Conservation (phyloP, 176 grass and related monocot species). For the Paspalum vaginatum region DNA sequence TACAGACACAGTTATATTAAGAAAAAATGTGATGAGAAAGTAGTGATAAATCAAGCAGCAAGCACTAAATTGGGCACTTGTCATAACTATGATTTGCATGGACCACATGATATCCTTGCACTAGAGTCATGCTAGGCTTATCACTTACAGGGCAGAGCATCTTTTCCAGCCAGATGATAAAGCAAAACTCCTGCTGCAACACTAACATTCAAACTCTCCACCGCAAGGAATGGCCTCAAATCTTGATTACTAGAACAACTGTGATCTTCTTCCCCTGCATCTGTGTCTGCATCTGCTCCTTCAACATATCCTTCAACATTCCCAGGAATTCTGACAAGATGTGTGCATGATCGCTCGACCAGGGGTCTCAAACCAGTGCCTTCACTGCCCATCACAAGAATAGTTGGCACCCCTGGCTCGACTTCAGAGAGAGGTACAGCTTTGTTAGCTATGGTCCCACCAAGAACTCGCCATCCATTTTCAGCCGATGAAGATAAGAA, state of each 20-base stretch:
- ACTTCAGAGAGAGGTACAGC: constrained; percentile 81
- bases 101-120: constrained; percentile 43
- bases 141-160: constrained; percentile 37
- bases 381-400: constrained; percentile 98
- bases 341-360: constrained; percentile 88
- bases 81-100: constrained; percentile 17
- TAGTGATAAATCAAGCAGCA: no score
- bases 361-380: constrained; percentile 84
- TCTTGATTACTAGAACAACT: constrained; percentile 46
- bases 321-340: constrained; percentile 85
- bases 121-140: constrained; percentile 36
- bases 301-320: constrained; percentile 42
- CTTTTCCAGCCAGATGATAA: constrained; percentile 73
- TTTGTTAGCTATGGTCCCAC: constrained; percentile 76
- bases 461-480: constrained; percentile 94
- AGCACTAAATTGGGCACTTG: neutral
- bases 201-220: constrained; percentile 99
- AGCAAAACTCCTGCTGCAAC: constrained; percentile 96
- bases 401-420: constrained; percentile 58
- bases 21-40: neutral
- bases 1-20: neutral
- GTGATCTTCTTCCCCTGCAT: constrained; percentile 57
- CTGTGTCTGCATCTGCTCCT: constrained; percentile 49
- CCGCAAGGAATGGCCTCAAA: constrained; percentile 77
- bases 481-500: constrained; percentile 87